Evolutionary conservation across 306 rosid species (phyloP), one percentile per base, ranked within the genome.

Genomic region (Arachis hypogaea): DNA sequence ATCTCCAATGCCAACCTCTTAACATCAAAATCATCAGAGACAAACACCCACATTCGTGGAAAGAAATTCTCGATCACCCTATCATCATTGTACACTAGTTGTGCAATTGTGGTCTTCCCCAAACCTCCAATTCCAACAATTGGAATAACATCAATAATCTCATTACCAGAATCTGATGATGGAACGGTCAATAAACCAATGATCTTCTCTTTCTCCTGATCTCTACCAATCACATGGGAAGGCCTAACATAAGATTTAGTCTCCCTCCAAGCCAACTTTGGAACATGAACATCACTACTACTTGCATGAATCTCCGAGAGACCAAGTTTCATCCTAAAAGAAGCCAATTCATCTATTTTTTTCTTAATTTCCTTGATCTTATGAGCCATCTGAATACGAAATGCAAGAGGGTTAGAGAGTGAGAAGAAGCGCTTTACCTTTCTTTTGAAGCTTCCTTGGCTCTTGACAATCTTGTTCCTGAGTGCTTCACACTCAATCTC

Each of bases 141-240:
- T 8, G 78, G 78, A 63, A 74, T 63, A 41, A 74, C 64, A 74
- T 41, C 63, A 63, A 63, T 40, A 7, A 49, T 12, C 55, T 49
- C 55, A 11, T 40, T 47, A 36, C 30, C 40, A 12, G 3, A 54
- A 22, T 22, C n/a, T 18, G 28, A 41, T 4, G 63, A 55, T 11
- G 51, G 63, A 7, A 2, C 55, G 64, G 51, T 74, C 56, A 74
- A 52, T 22, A 36, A 41, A 1, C 11, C 36, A 16, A 74, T 41
- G 22, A 74, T 64, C 55, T 41, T 63, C 43, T 74, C 78, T 28
- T 63, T 74, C 71, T 74, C 78, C 28, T 42, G 36, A 74, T 74
- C 78, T 52, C 78, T 74, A 63, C 78, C 78, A 63, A 74, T 63
- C 63, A 74, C 78, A 74, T 41, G 5, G 1, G 78, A 74, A 74